Conservation (phyloP, 2,329 filamentous ascomycete genomes). For the Phialophora macrospora region DNA sequence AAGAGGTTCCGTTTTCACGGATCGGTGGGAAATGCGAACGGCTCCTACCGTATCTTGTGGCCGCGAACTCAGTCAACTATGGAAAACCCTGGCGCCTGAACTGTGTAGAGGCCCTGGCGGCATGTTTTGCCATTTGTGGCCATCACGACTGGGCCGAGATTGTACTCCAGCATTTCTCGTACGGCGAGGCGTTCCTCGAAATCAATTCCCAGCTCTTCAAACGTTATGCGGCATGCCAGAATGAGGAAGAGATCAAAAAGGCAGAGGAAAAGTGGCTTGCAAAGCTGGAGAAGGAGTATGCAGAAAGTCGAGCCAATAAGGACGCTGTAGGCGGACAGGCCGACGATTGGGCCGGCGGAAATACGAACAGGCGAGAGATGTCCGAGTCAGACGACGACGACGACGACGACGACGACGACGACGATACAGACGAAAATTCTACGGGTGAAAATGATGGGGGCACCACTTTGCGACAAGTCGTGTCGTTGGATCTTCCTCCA, state of each 20-base stretch:
- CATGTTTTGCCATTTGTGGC: conserved; percentile 91
- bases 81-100: conserved; percentile 94
- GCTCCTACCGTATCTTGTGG: conserved; percentile 89
- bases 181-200: conserved; percentile 84
- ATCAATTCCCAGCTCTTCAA: conserved; percentile 86
- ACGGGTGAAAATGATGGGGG: conserved; percentile 50
- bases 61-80: conserved; percentile 96
- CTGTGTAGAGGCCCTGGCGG: conserved; percentile 91
- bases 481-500: conserved; percentile 68
- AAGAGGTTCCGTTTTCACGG: conserved; percentile 86
- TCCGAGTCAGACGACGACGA: conserved; percentile 37
- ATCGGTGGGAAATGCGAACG: conserved; percentile 94
- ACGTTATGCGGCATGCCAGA: conserved; percentile 80
- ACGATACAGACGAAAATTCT: conserved; percentile 49
- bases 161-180: conserved; percentile 81
- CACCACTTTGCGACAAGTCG: conserved; percentile 55
- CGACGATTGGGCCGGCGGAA: conserved; percentile 90
- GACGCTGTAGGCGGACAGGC: conserved; percentile 55
- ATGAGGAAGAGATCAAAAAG: conserved; percentile 81
- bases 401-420: conserved; percentile 47
- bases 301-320: conserved; percentile 71
- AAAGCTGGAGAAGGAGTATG: conserved; percentile 86
- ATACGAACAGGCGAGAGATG: conserved; percentile 68
- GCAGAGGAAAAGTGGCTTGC: conserved; percentile 87
- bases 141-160: conserved; percentile 88